Conservation (phyloP, 768 basidiomycete species). For the Phylloporus sp. region DNA sequence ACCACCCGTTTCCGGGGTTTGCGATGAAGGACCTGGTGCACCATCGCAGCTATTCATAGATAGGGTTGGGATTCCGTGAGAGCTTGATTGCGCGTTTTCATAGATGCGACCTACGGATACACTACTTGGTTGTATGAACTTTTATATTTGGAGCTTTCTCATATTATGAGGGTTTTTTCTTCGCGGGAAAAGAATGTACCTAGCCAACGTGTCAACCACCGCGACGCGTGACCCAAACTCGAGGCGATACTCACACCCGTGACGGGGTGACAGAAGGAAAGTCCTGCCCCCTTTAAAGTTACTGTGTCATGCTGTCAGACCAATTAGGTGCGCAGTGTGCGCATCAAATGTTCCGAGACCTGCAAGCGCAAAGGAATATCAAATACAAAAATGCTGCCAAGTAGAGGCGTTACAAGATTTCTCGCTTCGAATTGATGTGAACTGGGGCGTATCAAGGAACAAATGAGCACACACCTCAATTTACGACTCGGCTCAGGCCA, state of each 20-base stretch:
- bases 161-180: neutral
- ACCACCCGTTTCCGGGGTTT: constrained; percentile 5
- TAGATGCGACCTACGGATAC: constrained; percentile 19
- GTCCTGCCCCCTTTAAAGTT: neutral
- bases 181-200: neutral
- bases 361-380: constrained; percentile 14
- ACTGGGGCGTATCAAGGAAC: constrained; percentile 5
- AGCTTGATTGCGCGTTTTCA: constrained; percentile 2
- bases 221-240: constrained; percentile 11
- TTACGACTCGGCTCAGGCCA: neutral
- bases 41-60: constrained; percentile 20
- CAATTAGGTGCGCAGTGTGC: constrained; percentile 11
- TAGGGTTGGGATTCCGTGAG: constrained; percentile 9
- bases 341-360: constrained; percentile 6
- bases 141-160: constrained; percentile 3
- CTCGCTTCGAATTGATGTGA: constrained; percentile 11
- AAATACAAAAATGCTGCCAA: constrained; percentile 17
- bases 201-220: constrained; percentile 17
- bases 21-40: constrained; percentile 2
- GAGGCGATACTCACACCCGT: constrained; percentile 16
- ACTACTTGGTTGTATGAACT: constrained; percentile 1
- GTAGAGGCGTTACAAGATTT: neutral
- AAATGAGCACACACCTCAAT: constrained; percentile 6
- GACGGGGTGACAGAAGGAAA: constrained; percentile 13
- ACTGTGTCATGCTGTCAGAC: constrained; percentile 7